Evolutionary conservation across 2,329 filamentous ascomycete genomes (phyloP).

Genomic region (Purpureocillium takamizusanense): DNA sequence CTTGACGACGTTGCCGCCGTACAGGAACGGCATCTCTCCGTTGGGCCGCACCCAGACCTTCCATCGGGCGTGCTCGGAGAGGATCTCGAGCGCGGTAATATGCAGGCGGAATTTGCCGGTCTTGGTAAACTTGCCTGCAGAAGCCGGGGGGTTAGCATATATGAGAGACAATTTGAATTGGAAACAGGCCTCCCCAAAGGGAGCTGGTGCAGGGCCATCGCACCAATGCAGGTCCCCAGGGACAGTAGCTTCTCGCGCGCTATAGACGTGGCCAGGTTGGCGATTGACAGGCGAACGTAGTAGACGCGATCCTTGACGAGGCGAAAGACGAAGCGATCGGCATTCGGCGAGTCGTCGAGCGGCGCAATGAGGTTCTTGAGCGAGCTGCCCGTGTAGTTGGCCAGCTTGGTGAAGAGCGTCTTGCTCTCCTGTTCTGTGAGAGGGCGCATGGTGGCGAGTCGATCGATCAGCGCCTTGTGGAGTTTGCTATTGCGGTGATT

Average conservation of each 20-base stretch:
- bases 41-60: conserved; percentile 97
- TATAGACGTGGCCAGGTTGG: conserved; percentile 84
- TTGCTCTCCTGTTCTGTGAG: conserved; percentile 73
- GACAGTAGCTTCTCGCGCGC: conserved; percentile 74
- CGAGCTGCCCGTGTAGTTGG: conserved; percentile 82
- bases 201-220: conserved; percentile 2
- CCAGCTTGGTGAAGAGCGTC: conserved; percentile 84
- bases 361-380: conserved; percentile 78
- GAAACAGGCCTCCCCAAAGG: not conserved
- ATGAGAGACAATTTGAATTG: not conserved
- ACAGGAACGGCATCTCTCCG: conserved; percentile 95
- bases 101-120: conserved; percentile 91
- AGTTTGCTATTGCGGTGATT: no score
- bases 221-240: conserved; percentile 75
- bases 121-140: conserved; percentile 83
- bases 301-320: conserved; percentile 78
- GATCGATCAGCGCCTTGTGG: no score
- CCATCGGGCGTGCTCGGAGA: conserved; percentile 85
- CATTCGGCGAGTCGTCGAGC: conserved; percentile 54
- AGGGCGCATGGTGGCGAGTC: conserved; percentile 53
- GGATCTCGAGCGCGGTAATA: conserved; percentile 78
- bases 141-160: conserved; percentile 6
- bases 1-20: conserved; percentile 79
- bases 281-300: conserved; percentile 82
- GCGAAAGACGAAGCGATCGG: conserved; percentile 79